Base-by-base conservation (phyloP, 1,284 basidiomycete species). In the Farysia itapuensis region DNA sequence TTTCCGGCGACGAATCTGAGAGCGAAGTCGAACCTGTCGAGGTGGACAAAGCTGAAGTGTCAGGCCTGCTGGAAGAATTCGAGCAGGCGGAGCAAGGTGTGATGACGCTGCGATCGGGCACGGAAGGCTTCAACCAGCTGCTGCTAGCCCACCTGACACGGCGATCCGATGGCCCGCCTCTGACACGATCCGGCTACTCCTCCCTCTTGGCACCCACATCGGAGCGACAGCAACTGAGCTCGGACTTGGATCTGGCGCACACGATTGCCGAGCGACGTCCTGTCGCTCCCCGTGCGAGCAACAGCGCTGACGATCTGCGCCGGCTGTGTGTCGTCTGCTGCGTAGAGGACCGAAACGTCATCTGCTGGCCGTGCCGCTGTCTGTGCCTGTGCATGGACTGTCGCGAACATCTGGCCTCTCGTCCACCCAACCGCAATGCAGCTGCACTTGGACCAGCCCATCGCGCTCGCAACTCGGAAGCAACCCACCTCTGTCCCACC, bases 341-440 rank as follows among this genome's bases (percentile, higher is more conserved):
- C 39, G 48, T 54, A 30, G 47, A 43, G n/a, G 59, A 63, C 20
- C 48, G 72, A 13, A 68, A 64, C 18, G 58, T 74, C 16, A 64
- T 74, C 25, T 65, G 60, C 57, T 74, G 71, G 71, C 72, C 72
- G 14, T 75, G 72, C 34, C 67, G 70, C n/a, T 75, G 72, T 39
- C 42, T 75, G 4, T 67, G 63, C n/a, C 61, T 75, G 2, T 75
- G 72, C 44, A 66, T 71, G 37, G 61, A 48, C 13, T 75, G 72
- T 39, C 37, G 72, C 8, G 63, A 68, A n/a, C 60, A 64, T 2
- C 52, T 75, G 5, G 70, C 67, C 12, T 50, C 49, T 1, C 42
- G 60, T 4, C 69, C 69, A 0, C 64, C 60, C 2, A 24, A 57
- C 7, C 59, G 54, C 19, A 24, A 45, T 16, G 26, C 23, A 11